Evolutionary conservation across 2,329 filamentous ascomycete genomes (phyloP), one percentile per base, ranked within the genome.

Genomic region (Aspergillus ustus): DNA sequence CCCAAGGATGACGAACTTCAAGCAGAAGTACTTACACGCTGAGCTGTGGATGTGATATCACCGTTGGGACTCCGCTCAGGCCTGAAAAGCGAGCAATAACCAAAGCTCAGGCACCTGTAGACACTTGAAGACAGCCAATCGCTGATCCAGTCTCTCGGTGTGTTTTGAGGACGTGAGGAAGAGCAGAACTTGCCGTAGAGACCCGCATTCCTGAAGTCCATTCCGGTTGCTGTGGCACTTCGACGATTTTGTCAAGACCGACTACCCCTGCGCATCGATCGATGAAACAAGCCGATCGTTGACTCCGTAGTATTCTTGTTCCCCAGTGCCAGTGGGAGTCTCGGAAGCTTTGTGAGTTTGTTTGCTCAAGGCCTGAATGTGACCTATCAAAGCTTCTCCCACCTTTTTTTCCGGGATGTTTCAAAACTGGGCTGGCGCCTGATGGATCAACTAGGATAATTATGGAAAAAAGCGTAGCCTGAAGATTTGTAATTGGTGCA

Each of bases 181-280:
- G 46, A 54, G 22, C 34, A 19, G 22, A 55, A 51, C n/a, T 22
- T 56, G 51, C 28, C 44, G 55, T 37, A 31, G 37, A 29, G 61
- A 52, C 61, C 67, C 62, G 62, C 67, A 69, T 69, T 67, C 67
- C 63, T 60, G 51, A 61, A 59, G 45, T 22, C 28, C 63, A 64
- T 65, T 57, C 62, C 60, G 60, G 64, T 66, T 69, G 67, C 67
- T 57, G 59, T 60, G 65, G 54, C 57, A 62, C 61, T 40, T 2
- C 13, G 28, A 45, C 46, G 22, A 58, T 7, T 20, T 46, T 46
- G n/a, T 22, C n/a, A 46, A n/a, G 9, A 19, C n/a, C 2, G n/a
- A 19, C 44, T n/a, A 46, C 19, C 44, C 44, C 34, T 40, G 34
- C 34, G 34, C 5, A 40, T 40, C 11, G 9, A 40, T 40, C 11